Evolutionary conservation across 2,329 filamentous ascomycete species (phyloP).

Genomic region (Fusarium anguioides): DNA sequence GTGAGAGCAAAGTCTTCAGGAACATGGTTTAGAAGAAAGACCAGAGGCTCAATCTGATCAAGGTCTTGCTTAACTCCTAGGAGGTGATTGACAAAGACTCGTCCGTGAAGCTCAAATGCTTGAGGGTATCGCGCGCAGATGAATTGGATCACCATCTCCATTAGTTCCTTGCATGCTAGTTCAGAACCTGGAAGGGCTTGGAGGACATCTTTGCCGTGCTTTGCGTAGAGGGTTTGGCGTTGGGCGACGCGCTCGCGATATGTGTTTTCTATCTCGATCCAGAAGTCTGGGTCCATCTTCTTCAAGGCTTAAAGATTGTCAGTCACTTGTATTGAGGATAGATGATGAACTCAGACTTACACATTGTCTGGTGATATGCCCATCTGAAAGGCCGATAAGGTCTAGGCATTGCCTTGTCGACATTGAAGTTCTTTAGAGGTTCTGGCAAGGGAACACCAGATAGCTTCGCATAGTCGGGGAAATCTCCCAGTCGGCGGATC

Average conservation of each 20-base stretch:
- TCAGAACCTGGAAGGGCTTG: constrained; percentile 79
- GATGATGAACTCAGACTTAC: constrained; percentile 56
- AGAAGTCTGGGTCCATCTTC: constrained; percentile 85
- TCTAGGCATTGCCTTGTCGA: constrained; percentile 73
- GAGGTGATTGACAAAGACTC: constrained; percentile 75
- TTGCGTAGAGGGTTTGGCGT: constrained; percentile 71
- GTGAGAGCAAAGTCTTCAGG: constrained; percentile 88
- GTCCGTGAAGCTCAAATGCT: constrained; percentile 73
- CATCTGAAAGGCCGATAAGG: constrained; percentile 86
- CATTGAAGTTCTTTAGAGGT: constrained; percentile 73
- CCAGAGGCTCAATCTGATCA: constrained; percentile 70
- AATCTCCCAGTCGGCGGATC: constrained; percentile 76
- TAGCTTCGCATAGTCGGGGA: constrained; percentile 81
- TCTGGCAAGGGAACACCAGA: constrained; percentile 78
- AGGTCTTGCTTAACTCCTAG: constrained; percentile 72
- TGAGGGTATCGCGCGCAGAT: constrained; percentile 81
- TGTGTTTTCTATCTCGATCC: constrained; percentile 85
- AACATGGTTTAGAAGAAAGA: constrained; percentile 79
- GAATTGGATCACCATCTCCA: constrained; percentile 88
- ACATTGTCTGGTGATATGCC: constrained; percentile 92
- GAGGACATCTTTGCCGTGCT: constrained; percentile 73
- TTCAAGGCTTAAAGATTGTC: constrained; percentile 67
- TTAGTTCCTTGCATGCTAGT: constrained; percentile 83
- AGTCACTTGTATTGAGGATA: constrained; percentile 47
- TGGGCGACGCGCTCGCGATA: constrained; percentile 76